Percentiles rank a stretch among this genome's conserved stretches.
Evolutionary conservation across 495 filamentous ascomycete species (phyloP).

Genomic region (Aspergillus homomorphus): DNA sequence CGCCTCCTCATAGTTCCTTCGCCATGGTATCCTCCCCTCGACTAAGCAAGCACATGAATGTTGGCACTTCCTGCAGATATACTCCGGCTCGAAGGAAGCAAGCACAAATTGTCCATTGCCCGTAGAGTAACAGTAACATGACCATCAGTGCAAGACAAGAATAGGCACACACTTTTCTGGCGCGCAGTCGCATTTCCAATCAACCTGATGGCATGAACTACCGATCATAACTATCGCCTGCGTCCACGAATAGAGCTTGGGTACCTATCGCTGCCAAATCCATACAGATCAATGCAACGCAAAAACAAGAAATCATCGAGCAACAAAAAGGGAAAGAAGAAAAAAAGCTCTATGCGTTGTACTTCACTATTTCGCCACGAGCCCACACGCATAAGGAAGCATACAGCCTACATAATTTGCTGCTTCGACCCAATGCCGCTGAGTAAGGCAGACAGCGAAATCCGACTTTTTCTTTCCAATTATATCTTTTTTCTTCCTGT

Average conservation of each 20-base stretch:
- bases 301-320: too few relatives aligned
- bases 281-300: not conserved
- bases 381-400: not conserved
- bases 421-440: not conserved
- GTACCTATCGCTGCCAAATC: not conserved
- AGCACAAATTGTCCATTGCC: not conserved
- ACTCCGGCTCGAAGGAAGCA: not conserved
- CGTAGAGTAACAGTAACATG: not conserved
- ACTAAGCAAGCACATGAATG: too few relatives aligned
- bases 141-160: not conserved
- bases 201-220: not conserved
- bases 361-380: not conserved
- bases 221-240: not conserved
- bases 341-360: not conserved
- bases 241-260: not conserved
- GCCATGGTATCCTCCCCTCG: too few relatives aligned
- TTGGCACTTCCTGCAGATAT: not conserved
- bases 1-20: not conserved
- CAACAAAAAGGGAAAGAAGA: not conserved
- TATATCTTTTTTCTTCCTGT: slow-evolving; percentile 1
- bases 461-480: not conserved
- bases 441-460: not conserved
- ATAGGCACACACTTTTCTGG: not conserved
- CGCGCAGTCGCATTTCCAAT: not conserved
- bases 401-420: not conserved